Percentiles rank a stretch among this genome's conserved stretches.
Evolutionary conservation across 202 grass and related monocot species (phyloP).

Genomic region (Panicum virgatum): DNA sequence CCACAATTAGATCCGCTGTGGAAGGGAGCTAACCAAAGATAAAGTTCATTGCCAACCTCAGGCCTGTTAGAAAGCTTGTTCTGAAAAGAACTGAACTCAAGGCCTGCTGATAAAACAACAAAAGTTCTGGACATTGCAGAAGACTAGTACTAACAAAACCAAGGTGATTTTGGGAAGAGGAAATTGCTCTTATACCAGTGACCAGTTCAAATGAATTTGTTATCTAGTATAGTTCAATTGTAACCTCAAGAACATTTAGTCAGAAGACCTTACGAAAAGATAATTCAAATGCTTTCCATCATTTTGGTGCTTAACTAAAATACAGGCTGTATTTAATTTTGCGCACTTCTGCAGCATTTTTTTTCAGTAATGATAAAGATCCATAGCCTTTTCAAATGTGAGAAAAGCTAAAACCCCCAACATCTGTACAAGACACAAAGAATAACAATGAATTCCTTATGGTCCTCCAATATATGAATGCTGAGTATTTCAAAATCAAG

Average conservation of each 20-base stretch:
- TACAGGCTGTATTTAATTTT: background rate
- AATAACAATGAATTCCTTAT: background rate
- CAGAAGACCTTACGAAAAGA: background rate
- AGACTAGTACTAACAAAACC: conserved; percentile 9
- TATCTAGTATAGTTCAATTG: background rate
- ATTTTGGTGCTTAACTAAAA: background rate
- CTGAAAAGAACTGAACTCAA: background rate
- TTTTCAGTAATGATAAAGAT: background rate
- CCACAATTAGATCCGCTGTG: conserved; percentile 58
- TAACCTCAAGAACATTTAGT: conserved; percentile 36
- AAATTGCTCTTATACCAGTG: conserved; percentile 2
- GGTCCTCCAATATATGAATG: background rate
- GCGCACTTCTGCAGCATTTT: background rate
- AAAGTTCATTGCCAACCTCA: conserved; percentile 4
- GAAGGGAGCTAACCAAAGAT: conserved; percentile 43
- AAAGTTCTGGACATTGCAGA: background rate
- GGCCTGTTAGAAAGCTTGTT: conserved; percentile 17
- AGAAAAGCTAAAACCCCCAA: background rate
- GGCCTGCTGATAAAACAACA: background rate
- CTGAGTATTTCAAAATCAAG: background rate
- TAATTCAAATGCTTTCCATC: conserved; percentile 1
- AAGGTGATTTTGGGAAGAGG: background rate
- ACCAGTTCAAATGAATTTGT: conserved; percentile 13
- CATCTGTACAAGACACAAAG: background rate
- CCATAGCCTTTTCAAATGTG: background rate